These are phyloP conservation scores for Austropuccinia psidii DNA, from an alignment of 1,284 basidiomycete genomes.

Conservation along the genomic window DNA sequence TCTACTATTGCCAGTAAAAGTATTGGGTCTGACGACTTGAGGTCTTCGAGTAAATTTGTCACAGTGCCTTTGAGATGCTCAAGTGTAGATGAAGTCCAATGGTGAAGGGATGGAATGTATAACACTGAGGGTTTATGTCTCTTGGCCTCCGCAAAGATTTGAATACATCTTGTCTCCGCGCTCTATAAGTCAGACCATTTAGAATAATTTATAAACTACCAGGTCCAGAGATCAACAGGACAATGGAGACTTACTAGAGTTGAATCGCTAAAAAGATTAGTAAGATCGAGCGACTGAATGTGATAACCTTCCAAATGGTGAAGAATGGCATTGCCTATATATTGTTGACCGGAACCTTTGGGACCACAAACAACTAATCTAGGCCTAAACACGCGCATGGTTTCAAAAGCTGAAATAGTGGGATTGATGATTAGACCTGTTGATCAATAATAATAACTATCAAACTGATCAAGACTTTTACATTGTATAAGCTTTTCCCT, in stretches of 20 bases:
- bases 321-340: conserved; percentile 79
- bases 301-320: conserved; percentile 95
- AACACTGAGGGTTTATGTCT: conserved; percentile 92
- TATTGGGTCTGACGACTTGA: conserved; percentile 83
- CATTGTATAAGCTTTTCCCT: conserved; percentile 70
- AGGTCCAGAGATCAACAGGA: neutral
- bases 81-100: conserved; percentile 70
- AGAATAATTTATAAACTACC: neutral
- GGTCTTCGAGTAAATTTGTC: conserved; percentile 78
- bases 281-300: conserved; percentile 85
- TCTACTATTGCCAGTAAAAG: conserved; percentile 83
- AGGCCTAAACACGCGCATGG: conserved; percentile 80
- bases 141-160: conserved; percentile 96
- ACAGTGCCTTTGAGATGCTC: conserved; percentile 79
- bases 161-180: conserved; percentile 82
- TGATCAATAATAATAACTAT: conserved; percentile 38
- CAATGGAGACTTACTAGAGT: conserved; percentile 57
- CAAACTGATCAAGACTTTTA: conserved; percentile 49
- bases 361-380: conserved; percentile 76
- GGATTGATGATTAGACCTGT: no score
- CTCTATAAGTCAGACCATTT: conserved; percentile 54
- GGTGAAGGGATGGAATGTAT: conserved; percentile 79
- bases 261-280: conserved; percentile 79
- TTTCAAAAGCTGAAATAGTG: conserved; percentile 67
- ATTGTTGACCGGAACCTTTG: conserved; percentile 79